A percentile compares a stretch with the other conserved stretches of the same genome.
These are phyloP conservation scores for Geotrichum fermentans DNA, from an alignment of 1,139 yeast genomes.

Conservation along the genomic window DNA sequence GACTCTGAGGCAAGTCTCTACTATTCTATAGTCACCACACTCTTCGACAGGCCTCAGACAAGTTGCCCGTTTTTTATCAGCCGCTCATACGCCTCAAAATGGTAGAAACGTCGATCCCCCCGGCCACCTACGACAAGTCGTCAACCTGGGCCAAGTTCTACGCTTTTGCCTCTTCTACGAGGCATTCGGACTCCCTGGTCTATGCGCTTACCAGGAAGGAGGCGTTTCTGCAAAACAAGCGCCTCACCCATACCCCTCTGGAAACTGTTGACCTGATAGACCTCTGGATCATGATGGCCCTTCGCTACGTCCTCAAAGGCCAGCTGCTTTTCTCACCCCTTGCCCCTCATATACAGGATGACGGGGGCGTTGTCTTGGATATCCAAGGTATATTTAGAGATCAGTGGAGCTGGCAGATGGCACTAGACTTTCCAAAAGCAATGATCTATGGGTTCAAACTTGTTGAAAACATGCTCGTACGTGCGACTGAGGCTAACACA, in stretches of 20 bases:
- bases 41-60: no score
- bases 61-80: no score
- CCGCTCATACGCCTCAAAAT: no score
- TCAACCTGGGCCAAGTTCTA: conserved; percentile 25
- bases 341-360: background rate
- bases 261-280: conserved; percentile 28
- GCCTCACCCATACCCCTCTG: conserved; percentile 15
- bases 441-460: conserved; percentile 36
- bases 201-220: conserved; percentile 35
- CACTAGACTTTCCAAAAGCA: conserved; percentile 38
- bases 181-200: conserved; percentile 33
- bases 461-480: background rate
- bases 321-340: conserved; percentile 24
- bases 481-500: background rate
- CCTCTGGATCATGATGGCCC: conserved; percentile 36
- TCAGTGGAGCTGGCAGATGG: conserved; percentile 42
- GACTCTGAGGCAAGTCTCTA: no score
- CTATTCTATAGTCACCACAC: no score
- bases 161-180: conserved; percentile 29
- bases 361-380: conserved; percentile 27
- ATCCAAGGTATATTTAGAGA: conserved; percentile 35
- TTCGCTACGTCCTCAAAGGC: conserved; percentile 30
- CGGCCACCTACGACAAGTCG: background rate
- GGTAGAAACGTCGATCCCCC: no score
- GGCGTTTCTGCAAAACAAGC: conserved; percentile 33